Base-by-base conservation (phyloP, 768 basidiomycete genomes). In the Leccinum olivaceopallidum region DNA sequence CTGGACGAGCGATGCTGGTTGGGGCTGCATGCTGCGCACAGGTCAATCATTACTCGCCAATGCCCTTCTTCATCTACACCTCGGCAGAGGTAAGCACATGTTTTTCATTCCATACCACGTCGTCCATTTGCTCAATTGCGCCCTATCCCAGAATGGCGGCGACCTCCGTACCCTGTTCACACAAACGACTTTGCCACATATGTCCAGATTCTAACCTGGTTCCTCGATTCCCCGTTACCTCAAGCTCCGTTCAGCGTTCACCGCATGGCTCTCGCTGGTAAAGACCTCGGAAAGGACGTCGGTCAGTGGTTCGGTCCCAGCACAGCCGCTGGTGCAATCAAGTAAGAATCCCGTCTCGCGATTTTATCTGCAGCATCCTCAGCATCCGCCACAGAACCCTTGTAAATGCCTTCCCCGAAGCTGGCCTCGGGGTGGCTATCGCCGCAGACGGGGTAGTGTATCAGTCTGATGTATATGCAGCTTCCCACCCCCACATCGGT, bases 261-360 rank as follows among this genome's bases (percentile, higher is more conserved):
- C 74, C 84, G 94, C 52, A 97, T 99, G 90, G 95, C 95, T 0
- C 78, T 95, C 22, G 90, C 95, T 0, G 96, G 96, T 1, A 95
- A 98, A 70, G 90, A 95, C 66, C 82, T 98, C 1, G 96, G 96
- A 13, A 98, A 92, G 62, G 92, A 94, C 64, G 90, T 98, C 0
- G 96, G 96, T 1, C 90, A 94, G 73, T 98, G 96, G 96, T 98
- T 98, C 69, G 96, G 96, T 0, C 96, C 96, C 0, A 95, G 92
- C 70, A 94, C 92, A 0, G 97, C 96, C n/a, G 95, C 95, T 8
- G 95, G 95, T 39, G 95, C 94, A 12, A 90, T 98, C 77, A 94
- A 90, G 90, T 93, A 70, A 58, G 82, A 72, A 52, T 30, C 13
- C 59, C 44, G 4, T 56, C 44, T 42, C 36, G 22, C 50, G 20